Evolutionary conservation across 2,329 filamentous ascomycete species (phyloP).

Genomic region (Xylariomycetidae sp.): DNA sequence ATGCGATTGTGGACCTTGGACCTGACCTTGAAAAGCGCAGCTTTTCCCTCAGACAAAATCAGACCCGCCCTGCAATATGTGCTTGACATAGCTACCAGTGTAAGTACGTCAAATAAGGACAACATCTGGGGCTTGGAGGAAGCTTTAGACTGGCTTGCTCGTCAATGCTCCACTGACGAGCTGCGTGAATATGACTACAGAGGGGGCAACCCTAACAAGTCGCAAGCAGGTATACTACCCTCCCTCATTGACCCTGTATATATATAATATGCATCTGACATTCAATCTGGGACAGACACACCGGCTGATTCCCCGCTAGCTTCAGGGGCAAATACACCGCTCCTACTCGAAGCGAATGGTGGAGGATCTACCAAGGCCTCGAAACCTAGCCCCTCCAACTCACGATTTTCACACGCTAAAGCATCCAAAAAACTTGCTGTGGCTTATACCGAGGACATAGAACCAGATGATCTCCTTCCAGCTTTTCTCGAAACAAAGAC

Average conservation of each 20-base stretch:
- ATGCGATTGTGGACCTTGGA: constrained; percentile 81
- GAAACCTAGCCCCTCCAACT: constrained; percentile 30
- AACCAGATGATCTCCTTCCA: constrained; percentile 70
- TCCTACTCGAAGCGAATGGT: constrained; percentile 31
- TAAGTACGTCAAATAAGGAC: constrained; percentile 54
- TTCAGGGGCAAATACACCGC: constrained; percentile 47
- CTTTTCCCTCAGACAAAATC: constrained; percentile 62
- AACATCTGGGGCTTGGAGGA: constrained; percentile 83
- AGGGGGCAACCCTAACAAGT: constrained; percentile 33
- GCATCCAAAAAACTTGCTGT: constrained; percentile 40
- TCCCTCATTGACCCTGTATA: no score
- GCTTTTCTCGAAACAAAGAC: constrained; percentile 73
- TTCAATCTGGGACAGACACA: constrained; percentile 35
- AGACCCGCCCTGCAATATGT: constrained; percentile 61
- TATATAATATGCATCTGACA: no score
- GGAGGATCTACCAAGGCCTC: constrained; percentile 22
- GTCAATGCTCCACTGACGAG: constrained; percentile 65
- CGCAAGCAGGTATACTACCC: constrained; percentile 24
- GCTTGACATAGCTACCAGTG: constrained; percentile 61
- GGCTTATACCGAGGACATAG: constrained; percentile 64
- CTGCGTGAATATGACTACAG: constrained; percentile 66
- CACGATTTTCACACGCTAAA: constrained; percentile 21
- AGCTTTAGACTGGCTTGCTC: constrained; percentile 83
- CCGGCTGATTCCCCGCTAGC: constrained; percentile 45
- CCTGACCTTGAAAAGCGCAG: constrained; percentile 63